phyloP scores from a whole-genome alignment of 306 rosid species.

The Prunus mira region DNA sequence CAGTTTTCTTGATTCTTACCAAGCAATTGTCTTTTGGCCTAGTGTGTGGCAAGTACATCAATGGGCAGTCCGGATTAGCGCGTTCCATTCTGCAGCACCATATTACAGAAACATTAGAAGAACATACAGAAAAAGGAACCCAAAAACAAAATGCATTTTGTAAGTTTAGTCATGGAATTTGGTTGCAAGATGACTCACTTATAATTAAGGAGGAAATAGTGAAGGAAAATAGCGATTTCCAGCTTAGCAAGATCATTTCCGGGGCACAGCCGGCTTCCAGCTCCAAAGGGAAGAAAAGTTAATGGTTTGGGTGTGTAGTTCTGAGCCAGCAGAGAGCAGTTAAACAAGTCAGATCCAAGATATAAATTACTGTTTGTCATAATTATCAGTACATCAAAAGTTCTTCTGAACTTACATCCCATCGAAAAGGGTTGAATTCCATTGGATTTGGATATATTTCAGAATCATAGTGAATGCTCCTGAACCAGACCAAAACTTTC shows the following conservation, averaged over 20 bases:
- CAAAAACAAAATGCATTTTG: background rate
- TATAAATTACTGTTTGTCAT: background rate
- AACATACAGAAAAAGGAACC: background rate
- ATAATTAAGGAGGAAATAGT: constrained; percentile 63
- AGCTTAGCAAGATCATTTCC: constrained; percentile 67
- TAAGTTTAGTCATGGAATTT: background rate
- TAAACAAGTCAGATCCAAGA: background rate
- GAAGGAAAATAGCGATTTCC: constrained; percentile 82
- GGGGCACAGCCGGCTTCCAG: constrained; percentile 75
- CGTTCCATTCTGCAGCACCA: constrained; percentile 51
- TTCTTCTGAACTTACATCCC: constrained; percentile 56
- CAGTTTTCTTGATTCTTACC: constrained; percentile 48
- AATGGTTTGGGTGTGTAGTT: constrained; percentile 55
- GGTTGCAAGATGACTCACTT: constrained; percentile 33
- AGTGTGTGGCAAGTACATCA: constrained; percentile 67
- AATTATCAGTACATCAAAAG: background rate
- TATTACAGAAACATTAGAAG: background rate
- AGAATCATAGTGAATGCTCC: constrained; percentile 77
- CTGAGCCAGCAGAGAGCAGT: constrained; percentile 17
- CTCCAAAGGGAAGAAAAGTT: constrained; percentile 87
- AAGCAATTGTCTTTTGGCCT: constrained; percentile 77
- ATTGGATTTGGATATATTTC: constrained; percentile 71
- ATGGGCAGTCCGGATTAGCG: constrained; percentile 44
- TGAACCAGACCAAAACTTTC: constrained; percentile 85
- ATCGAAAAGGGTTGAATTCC: constrained; percentile 77